Evolutionary conservation across 345 rosid genomes (phyloP).

Genomic region (Aquilaria yunnanensis): DNA sequence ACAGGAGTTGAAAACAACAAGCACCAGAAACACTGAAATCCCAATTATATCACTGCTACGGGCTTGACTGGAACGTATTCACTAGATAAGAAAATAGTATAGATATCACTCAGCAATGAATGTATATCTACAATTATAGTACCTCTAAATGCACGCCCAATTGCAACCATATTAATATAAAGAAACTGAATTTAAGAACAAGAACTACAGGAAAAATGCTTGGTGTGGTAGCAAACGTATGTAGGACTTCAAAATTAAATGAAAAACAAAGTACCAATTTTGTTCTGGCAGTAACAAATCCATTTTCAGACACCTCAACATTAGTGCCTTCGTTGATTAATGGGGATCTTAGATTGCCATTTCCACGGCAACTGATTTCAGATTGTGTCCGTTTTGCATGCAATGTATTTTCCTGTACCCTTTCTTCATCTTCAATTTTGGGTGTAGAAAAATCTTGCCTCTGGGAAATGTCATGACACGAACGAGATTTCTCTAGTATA

Average conservation of each 20-base stretch:
- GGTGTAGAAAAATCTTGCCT: slow-evolving; percentile 17
- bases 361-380: slow-evolving; percentile 44
- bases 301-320: slow-evolving; percentile 43
- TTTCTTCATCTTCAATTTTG: slow-evolving; percentile 47
- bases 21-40: slow-evolving; percentile 5
- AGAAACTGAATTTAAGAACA: no score
- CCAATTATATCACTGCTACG: neutral
- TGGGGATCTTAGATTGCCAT: slow-evolving; percentile 27
- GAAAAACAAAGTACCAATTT: slow-evolving; percentile 53
- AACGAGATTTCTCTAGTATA: slow-evolving; percentile 32
- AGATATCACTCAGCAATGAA: no score
- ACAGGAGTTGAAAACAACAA: slow-evolving; percentile 8
- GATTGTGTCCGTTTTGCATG: slow-evolving; percentile 60
- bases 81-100: no score
- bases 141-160: no score
- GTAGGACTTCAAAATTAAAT: neutral
- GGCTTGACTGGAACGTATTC: neutral
- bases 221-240: no score
- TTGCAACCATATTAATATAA: no score
- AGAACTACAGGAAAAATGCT: no score
- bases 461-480: slow-evolving; percentile 22
- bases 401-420: slow-evolving; percentile 27
- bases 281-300: slow-evolving; percentile 82
- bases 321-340: slow-evolving; percentile 37
- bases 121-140: no score